Evolutionary conservation across 345 rosid genomes (phyloP).

Genomic region (Citropsis articulata): DNA sequence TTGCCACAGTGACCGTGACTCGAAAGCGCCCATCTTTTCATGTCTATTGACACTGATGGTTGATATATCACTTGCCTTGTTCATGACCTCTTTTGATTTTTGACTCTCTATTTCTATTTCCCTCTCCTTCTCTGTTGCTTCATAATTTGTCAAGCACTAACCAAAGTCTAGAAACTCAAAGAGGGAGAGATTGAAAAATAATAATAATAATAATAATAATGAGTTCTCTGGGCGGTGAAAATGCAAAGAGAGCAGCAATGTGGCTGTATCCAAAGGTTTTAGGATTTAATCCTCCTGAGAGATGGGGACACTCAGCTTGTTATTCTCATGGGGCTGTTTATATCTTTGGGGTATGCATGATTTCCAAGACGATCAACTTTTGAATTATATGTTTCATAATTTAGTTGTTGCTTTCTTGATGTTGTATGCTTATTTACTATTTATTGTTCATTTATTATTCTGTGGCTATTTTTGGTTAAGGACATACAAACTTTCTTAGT

Average conservation of each 20-base stretch:
- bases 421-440: neutral
- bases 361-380: neutral
- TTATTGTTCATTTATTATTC: neutral
- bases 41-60: conserved; percentile 72
- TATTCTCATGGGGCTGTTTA: conserved; percentile 53
- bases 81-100: conserved; percentile 40
- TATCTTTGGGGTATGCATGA: conserved; percentile 60
- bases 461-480: conserved; percentile 21
- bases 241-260: conserved; percentile 54
- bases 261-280: conserved; percentile 61
- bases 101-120: conserved; percentile 16
- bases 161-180: neutral
- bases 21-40: conserved; percentile 91
- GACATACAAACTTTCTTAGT: conserved; percentile 19
- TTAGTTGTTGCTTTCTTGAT: neutral
- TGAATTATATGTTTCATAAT: neutral
- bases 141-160: conserved; percentile 26
- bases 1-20: conserved; percentile 64
- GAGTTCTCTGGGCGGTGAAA: conserved; percentile 47
- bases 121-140: conserved; percentile 4
- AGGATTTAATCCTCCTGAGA: conserved; percentile 63
- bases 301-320: conserved; percentile 89
- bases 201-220: conserved; percentile 2
- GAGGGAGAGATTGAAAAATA: neutral
- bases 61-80: conserved; percentile 55